Percentiles rank a stretch among this genome's conserved stretches.
These are phyloP conservation scores for Alternaria sp. DNA, from an alignment of 2,329 filamentous ascomycete species.

Conservation along the genomic window DNA sequence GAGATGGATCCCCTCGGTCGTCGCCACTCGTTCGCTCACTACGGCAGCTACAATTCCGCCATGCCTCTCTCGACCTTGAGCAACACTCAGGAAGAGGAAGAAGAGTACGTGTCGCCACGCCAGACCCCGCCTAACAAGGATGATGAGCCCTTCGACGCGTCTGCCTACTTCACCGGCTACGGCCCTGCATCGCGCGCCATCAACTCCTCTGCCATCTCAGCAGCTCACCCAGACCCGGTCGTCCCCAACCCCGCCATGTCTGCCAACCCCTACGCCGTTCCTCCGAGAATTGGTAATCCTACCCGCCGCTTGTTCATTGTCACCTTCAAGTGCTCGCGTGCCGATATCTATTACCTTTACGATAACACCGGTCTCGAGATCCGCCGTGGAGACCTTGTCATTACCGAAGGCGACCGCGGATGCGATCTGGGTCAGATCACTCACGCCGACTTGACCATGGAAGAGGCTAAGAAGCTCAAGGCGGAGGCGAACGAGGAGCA, in stretches of 20 bases:
- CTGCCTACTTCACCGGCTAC: constrained; percentile 51
- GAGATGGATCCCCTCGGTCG: constrained; percentile 66
- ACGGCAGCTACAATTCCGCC: constrained; percentile 36
- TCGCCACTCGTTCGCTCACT: constrained; percentile 76
- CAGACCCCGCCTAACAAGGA: constrained; percentile 56
- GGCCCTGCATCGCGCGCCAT: constrained; percentile 48
- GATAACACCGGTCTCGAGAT: constrained; percentile 93
- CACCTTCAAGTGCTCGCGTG: constrained; percentile 93
- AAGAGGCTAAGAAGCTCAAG: constrained; percentile 86
- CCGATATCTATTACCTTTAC: constrained; percentile 96
- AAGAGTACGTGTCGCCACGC: constrained; percentile 35
- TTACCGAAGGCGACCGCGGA: constrained; percentile 95
- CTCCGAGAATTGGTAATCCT: constrained; percentile 40
- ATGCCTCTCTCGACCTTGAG: constrained; percentile 37
- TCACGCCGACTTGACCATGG: constrained; percentile 86
- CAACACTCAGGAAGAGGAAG: constrained; percentile 47
- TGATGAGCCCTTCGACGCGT: constrained; percentile 62
- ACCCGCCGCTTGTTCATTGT: constrained; percentile 76
- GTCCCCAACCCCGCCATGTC: constrained; percentile 33
- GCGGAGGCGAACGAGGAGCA: constrained; percentile 94
- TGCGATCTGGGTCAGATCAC: constrained; percentile 95
- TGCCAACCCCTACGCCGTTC: constrained; percentile 48
- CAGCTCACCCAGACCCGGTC: constrained; percentile 47
- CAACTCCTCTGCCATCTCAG: constrained; percentile 48
- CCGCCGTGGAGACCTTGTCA: constrained; percentile 91